Percentiles rank a stretch among this genome's conserved stretches.
Evolutionary conservation across 306 rosid genomes (phyloP).

Genomic region (Vigna nakashimae): DNA sequence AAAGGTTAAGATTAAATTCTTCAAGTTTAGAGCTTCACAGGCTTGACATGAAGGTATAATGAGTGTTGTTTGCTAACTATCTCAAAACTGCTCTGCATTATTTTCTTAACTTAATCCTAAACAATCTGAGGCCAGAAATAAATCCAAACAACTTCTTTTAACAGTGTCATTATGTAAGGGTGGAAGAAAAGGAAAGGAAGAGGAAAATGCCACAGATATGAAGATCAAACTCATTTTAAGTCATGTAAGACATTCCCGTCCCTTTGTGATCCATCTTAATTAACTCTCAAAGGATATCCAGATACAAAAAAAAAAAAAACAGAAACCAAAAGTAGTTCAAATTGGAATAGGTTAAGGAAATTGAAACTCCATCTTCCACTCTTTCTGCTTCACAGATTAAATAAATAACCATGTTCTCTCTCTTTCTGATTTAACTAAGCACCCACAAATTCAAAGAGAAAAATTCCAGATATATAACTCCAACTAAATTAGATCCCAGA

Average conservation of each 20-base stretch:
- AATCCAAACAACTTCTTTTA: background rate
- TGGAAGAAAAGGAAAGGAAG: constrained; percentile 1
- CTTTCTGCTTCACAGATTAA: constrained; percentile 18
- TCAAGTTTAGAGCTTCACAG: background rate
- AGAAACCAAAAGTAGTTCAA: too few relatives aligned
- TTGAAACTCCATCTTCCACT: constrained; percentile 30
- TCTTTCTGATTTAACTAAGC: constrained; percentile 17
- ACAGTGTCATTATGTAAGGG: constrained; percentile 8
- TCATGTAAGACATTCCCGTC: background rate
- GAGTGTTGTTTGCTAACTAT: background rate
- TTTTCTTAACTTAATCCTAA: background rate
- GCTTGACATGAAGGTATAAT: constrained; percentile 1
- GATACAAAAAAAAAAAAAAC: background rate
- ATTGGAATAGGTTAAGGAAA: constrained; percentile 1
- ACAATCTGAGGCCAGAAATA: background rate
- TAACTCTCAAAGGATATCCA: constrained; percentile 11
- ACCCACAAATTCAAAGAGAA: background rate
- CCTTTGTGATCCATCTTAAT: background rate
- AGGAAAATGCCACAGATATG: constrained; percentile 6
- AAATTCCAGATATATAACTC: background rate
- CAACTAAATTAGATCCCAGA: constrained; percentile 19
- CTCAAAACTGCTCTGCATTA: constrained; percentile 4
- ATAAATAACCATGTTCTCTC: background rate
- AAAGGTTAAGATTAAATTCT: constrained; percentile 3
- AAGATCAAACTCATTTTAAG: background rate